Evolutionary conservation across 2,329 filamentous ascomycete genomes (phyloP).

Genomic region (Clarireedia paspali): DNA sequence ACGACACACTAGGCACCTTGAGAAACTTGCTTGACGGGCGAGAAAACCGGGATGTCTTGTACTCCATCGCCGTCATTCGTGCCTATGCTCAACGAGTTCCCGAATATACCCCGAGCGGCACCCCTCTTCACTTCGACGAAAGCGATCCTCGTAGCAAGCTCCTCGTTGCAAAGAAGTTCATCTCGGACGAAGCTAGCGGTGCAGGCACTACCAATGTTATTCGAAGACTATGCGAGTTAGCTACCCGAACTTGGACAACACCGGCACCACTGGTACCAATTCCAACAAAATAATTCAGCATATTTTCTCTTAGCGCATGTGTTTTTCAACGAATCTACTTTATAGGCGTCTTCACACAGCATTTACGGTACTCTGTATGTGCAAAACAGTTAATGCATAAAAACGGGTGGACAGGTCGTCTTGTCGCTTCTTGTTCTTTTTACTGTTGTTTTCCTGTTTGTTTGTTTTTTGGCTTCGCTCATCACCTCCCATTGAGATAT

Average conservation of each 20-base stretch:
- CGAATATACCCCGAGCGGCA: constrained; percentile 47
- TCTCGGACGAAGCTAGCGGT: constrained; percentile 55
- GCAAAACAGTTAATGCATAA: constrained; percentile 7
- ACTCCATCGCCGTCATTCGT: constrained; percentile 76
- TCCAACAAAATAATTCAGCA: constrained; percentile 2
- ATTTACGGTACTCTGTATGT: background rate
- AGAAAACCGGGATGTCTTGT: constrained; percentile 85
- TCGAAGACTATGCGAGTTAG: constrained; percentile 61
- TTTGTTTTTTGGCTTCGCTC: no score
- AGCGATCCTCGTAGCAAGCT: constrained; percentile 59
- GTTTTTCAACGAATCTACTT: constrained; percentile 5
- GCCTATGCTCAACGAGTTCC: constrained; percentile 62
- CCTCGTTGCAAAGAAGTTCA: constrained; percentile 61
- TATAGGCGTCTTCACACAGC: constrained; percentile 5
- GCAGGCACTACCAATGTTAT: constrained; percentile 71
- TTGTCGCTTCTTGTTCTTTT: background rate
- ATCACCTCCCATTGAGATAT: no score
- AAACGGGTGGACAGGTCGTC: background rate
- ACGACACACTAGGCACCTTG: constrained; percentile 57
- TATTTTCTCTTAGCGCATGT: background rate
- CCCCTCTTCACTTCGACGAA: constrained; percentile 56
- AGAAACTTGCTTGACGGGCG: constrained; percentile 67
- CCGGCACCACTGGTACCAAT: constrained; percentile 5
- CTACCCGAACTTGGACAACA: constrained; percentile 38
- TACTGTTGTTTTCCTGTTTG: no score